phyloP scores from a whole-genome alignment of 2,329 filamentous ascomycete genomes.

The Colletotrichum lupini region DNA sequence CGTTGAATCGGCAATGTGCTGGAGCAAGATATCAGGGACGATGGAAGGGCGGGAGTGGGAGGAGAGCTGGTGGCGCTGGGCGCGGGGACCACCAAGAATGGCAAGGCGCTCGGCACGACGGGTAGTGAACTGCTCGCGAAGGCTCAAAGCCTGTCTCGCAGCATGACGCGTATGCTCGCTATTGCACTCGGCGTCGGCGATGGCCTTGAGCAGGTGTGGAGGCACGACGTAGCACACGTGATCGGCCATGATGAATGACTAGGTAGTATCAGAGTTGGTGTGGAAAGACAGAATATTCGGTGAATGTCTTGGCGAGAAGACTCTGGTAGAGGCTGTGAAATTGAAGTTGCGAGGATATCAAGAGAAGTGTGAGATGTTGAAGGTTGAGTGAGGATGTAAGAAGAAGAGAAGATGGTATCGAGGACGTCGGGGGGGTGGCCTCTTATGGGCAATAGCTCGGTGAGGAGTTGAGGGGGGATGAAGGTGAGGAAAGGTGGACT shows the following conservation, averaged over 20 bases:
- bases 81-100: constrained; percentile 46
- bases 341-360: background rate
- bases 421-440: background rate
- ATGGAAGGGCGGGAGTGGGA: constrained; percentile 25
- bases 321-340: background rate
- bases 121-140: constrained; percentile 44
- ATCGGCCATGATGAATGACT: constrained; percentile 7
- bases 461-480: background rate
- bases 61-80: constrained; percentile 36
- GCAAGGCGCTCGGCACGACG: constrained; percentile 49
- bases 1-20: constrained; percentile 6
- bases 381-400: background rate
- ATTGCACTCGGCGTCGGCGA: constrained; percentile 52
- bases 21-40: constrained; percentile 7
- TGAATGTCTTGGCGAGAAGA: background rate
- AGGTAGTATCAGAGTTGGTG: background rate
- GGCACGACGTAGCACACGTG: constrained; percentile 55
- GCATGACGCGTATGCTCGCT: constrained; percentile 48
- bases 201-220: constrained; percentile 56
- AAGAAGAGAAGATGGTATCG: background rate
- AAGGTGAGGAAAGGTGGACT: background rate
- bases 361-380: background rate
- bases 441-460: background rate
- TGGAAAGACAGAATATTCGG: background rate
- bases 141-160: constrained; percentile 48